Evolutionary conservation across 208 protist species (phyloP), one percentile per base, ranked within the genome.

Genomic region (Herpetomonas tarakana): DNA sequence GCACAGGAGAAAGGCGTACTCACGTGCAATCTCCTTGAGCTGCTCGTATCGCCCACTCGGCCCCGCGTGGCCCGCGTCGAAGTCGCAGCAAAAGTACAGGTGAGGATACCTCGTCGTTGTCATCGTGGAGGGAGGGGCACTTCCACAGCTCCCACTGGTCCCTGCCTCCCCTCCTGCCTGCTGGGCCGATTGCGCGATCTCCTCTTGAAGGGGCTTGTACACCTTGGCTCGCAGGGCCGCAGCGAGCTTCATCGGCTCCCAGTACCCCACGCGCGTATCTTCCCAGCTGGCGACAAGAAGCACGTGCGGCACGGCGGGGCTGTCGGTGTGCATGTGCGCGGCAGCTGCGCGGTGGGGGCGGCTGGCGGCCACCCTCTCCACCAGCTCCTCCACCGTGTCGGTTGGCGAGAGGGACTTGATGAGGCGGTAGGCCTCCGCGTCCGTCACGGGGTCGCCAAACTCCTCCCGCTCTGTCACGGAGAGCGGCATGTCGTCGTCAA

Each of bases 401-500:
- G 89, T 74, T 2, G 91, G 88, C 16, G 81, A 87, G 35, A 94
- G 78, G n/a, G 56, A 39, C 31, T 74, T 67, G 11, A 92, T 54
- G 30, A 92, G 75, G 54, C 82, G 62, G 65, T 94, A 89, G 28
- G 79, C 88, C 41, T 67, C 65, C 0, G 26, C 12, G 47, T 83
- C 62, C 3, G 86, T 61, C 25, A 84, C 47, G 6, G 91, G 91
- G 71, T 96, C 96, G 38, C 92, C 92, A 66, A 83, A 98, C 79
- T 97, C 93, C 27, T 90, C 81, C 77, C 79, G 92, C 35, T 97
- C 87, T 19, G 65, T 74, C 19, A 80, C 57, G 7, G 90, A 93
- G 3, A 97, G 66, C 18, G 92, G 89, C 26, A 97, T 59, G 11
- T 41, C 41, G 3, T 53, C 50, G 59, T 94, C 85, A 12, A 83